Evolutionary conservation across 1,284 basidiomycete genomes (phyloP), one percentile per base, ranked within the genome.

Genomic region (Ceraceosorus bombacis): DNA sequence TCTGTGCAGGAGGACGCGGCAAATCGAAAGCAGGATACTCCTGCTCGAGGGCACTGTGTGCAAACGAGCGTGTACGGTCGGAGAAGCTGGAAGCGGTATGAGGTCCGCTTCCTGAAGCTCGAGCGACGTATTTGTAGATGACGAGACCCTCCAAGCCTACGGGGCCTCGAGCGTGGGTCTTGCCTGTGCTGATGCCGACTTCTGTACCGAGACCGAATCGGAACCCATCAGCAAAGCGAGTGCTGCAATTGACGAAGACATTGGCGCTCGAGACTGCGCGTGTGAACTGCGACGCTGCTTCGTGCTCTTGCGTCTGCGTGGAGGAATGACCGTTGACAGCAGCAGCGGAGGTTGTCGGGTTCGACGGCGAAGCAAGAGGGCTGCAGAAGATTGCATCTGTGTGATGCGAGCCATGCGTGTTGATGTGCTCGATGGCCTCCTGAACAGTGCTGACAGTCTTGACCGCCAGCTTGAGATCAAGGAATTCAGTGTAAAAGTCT

Each of bases 191-290:
- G 74, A 99, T 96, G 7, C 95, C 95, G 0, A 99, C 94, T 79
- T 98, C 95, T 1, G 95, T 94, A 1, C 95, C 95, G 67, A 96
- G 90, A 0, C 95, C 95, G 78, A 92, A 99, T 59, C 95, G 81
- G 79, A 94, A 97, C 1, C 95, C 95, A 78, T 99, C 95, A 0
- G 93, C 88, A 74, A 99, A 98, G 52, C 95, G 84, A 6, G 95
- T 95, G 66, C 87, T 89, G 3, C 92, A 90, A 72, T 99, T 99
- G 65, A 96, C 84, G 72, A 89, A 98, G 6, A 90, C 90, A 55
- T 93, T 92, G 1, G 95, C 89, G 2, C 87, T 89, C 78, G 94
- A 91, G 37, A 98, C 86, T 2, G 88, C 88, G 27, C 87, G 83
- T 70, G 87, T 89, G 81, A 97, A 99, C 36, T 81, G 81, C 43